phyloP scores from a whole-genome alignment of 345 rosid species.

The Rhodamnia argentea region DNA sequence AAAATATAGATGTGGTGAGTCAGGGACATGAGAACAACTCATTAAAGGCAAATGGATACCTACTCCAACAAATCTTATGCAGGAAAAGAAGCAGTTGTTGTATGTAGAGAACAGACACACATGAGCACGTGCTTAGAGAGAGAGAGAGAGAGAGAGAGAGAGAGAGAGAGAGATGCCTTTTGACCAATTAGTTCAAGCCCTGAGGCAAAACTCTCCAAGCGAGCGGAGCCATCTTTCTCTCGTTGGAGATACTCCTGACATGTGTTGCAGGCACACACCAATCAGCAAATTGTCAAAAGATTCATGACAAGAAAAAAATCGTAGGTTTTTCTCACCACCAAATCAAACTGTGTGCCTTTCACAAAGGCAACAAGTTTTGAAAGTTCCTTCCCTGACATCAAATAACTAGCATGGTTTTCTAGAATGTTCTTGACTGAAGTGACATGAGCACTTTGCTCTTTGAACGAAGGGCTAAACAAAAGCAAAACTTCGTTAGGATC shows the following conservation, averaged over 20 bases:
- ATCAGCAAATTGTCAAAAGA: constrained; percentile 1
- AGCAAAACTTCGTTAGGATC: not conserved
- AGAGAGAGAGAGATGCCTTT: constrained; percentile 37
- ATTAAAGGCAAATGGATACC: not conserved
- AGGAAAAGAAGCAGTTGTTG: not conserved
- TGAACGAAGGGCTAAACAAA: constrained; percentile 50
- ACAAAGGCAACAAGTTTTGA: constrained; percentile 98
- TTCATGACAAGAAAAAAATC: not conserved
- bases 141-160: not conserved
- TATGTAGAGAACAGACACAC: not conserved
- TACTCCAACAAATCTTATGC: not conserved
- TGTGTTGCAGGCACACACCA: not conserved
- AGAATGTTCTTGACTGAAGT: constrained; percentile 82
- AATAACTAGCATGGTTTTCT: constrained; percentile 92
- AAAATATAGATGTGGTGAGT: not conserved
- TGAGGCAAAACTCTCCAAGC: constrained; percentile 82
- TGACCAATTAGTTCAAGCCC: constrained; percentile 86
- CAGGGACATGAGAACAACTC: not conserved
- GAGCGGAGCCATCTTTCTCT: constrained; percentile 79
- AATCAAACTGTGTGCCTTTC: constrained; percentile 97
- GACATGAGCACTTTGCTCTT: constrained; percentile 86
- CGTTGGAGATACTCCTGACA: constrained; percentile 92
- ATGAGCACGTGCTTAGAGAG: too few species aligned
- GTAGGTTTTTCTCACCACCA: constrained; percentile 55
- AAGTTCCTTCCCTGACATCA: constrained; percentile 97